Evolutionary conservation across 2,329 filamentous ascomycete genomes (phyloP), one percentile per base, ranked within the genome.

Genomic region (Sarocladium oryzae): DNA sequence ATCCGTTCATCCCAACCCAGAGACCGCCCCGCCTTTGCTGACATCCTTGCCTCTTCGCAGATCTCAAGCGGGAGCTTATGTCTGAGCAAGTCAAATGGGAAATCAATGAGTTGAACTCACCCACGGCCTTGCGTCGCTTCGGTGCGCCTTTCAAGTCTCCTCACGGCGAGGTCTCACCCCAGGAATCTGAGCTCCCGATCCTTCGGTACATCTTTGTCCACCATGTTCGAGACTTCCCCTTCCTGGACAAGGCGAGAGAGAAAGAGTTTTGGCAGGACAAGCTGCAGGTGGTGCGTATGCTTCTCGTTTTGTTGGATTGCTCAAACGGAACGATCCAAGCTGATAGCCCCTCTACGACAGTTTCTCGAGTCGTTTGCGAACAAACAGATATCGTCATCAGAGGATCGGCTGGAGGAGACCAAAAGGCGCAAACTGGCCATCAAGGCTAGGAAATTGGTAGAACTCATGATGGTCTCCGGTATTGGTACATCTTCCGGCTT

Each of bases 231-330:
- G 95, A 97, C 62, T 99, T 99, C 62, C 93, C 93, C 1, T 99
- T 99, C 64, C 80, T 99, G 56, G 90, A 99, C 69, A 89, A 95
- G 75, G 93, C 93, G 20, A 86, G 83, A 63, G 93, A 99, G 78
- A 96, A 97, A 78, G 93, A 99, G 70, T 99, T 99, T 63, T 99
- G 93, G 93, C 93, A 99, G 72, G 90, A 97, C 66, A 97, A 95
- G 68, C 75, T 99, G 54, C 93, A 99, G 74, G 82, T 91, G 64
- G 89, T 95, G 71, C 59, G 87, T 48, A 6, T 48, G 11, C 4
- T 15, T 32, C 26, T 16, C 26, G 4, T 23, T 21, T 20, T 28
- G 16, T 3, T 32, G 4, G 5, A 7, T 33, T 15, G 24, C 5
- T 21, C 43, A 18, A 7, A 20, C 13, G 4, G 11, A n/a, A 32